Base-by-base conservation (phyloP, 192 early-diverging fungal species). In the Podila epicladia region DNA sequence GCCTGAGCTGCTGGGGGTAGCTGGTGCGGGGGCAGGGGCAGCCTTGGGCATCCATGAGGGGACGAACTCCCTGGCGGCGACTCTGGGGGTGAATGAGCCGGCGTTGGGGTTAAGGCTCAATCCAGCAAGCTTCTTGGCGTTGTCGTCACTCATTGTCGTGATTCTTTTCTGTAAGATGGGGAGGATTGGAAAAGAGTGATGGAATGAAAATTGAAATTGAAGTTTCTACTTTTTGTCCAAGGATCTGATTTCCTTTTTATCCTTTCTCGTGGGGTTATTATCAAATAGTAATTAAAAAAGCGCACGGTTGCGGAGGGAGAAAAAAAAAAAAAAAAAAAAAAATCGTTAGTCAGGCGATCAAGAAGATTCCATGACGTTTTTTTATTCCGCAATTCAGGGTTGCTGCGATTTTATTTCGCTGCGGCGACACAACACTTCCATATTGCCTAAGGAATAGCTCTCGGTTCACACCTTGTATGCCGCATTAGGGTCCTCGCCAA, bases 11-110 rank as follows among this genome's bases (percentile, higher is more conserved):
- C 17, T 55, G 53, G 53, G 66, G 3, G 85, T 71, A 33, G 84
- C 65, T 0, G 88, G 77, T 33, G 85, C 71, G 41, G 87, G 62
- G 29, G 86, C 83, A 32, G 83, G 74, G 53, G 88, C 71, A 73
- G 76, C 69, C 51, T 70, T 69, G 31, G 64, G 65, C 76, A 88
- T 75, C 87, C 88, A 87, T 50, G 85, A 82, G 32, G 95, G 95
- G 15, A 94, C 92, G 73, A 96, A 96, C 55, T 88, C 88, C 74
- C 83, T 89, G 63, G 93, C 89, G 53, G 84, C 84, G 32, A 88
- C 88, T 71, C 85, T 93, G 58, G 92, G 92, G 65, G 88, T 90
- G 75, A 92, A 95, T 24, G 87, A 84, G 66, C 71, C 80, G 5
- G 94, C 92, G 59, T 86, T 87, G 19, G 87, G 84, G 74, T 91